Evolutionary conservation across 192 early-diverging fungal species (phyloP), one percentile per base, ranked within the genome.

Genomic region (Entomortierella lignicola): DNA sequence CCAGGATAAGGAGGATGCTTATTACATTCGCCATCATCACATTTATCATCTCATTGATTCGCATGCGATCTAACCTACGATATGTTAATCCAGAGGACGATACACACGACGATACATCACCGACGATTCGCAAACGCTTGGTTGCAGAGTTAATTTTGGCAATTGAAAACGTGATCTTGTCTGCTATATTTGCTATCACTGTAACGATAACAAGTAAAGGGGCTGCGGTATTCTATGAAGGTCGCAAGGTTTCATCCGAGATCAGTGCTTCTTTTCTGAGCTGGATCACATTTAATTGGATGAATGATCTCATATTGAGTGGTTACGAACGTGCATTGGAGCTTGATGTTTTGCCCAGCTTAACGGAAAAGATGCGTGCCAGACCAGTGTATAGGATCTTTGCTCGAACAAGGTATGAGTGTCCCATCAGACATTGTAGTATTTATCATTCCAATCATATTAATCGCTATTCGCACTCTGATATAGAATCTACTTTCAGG

Each of bases 241-340:
- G 68, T 10, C 61, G 57, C 10, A 69, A 63, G 5, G 60, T 79
- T 0, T 79, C 75, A 2, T 17, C 62, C 12, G 75, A 79, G 44
- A 60, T 64, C 48, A 79, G 70, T 26, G 62, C 75, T 5, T 79
- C 75, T 0, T 79, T 79, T 52, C 50, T 79, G 23, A 61, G 68
- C 18, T 79, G 75, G 75, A 65, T 79, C 50, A 79, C 67, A 15
- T 79, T 64, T 39, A 47, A 79, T 20, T 79, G 75, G 75, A 79
- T 79, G 75, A 79, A 70, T 51, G 55, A 34, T 4, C 39, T 79
- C 41, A 60, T 79, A 67, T 79, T 67, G 75, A 56, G 61, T 23
- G 75, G 75, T 4, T 70, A 65, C 50, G 75, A 58, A 12, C 75
- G 63, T 13, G 55, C 75, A 31, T 50, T 79, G 15, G 75, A 79